Conservation (phyloP, 371 early-diverging fungal genomes). For the Saksenaea vasiformis region DNA sequence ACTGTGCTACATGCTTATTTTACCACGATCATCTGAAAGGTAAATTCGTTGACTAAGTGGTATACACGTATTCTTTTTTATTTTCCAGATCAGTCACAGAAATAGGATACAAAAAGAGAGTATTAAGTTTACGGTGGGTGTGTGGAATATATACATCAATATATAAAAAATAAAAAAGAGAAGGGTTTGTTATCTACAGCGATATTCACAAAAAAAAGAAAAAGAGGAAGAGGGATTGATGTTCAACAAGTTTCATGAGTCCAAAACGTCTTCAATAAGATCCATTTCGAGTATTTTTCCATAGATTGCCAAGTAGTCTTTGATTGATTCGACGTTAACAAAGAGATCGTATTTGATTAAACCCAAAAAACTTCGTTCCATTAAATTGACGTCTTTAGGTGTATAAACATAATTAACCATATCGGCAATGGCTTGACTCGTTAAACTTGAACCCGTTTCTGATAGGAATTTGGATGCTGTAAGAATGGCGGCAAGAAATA, state of each 20-base stretch:
- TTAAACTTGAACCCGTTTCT: constrained; percentile 61
- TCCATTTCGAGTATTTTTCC: constrained; percentile 52
- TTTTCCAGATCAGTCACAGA: not conserved
- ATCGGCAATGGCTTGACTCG: constrained; percentile 59
- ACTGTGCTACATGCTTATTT: not conserved
- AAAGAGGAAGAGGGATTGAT: not conserved
- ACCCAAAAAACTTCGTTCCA: constrained; percentile 53
- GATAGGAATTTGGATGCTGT: constrained; percentile 69
- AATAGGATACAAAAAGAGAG: not conserved
- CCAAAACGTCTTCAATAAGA: constrained; percentile 38
- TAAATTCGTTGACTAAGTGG: not conserved
- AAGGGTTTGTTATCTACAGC: not conserved
- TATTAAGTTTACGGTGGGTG: not conserved
- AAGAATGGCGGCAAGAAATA: constrained; percentile 72
- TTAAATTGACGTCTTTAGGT: constrained; percentile 58
- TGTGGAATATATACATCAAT: not conserved
- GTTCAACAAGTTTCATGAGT: constrained; percentile 4
- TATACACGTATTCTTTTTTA: not conserved
- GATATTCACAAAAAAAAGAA: not conserved
- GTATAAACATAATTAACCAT: constrained; percentile 67
- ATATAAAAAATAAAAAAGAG: not conserved
- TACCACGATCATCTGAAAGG: constrained; percentile 4
- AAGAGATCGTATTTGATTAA: constrained; percentile 49
- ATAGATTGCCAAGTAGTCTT: constrained; percentile 45
- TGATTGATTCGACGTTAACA: constrained; percentile 46